phyloP scores from a whole-genome alignment of 176 grass and related monocot genomes.

The Phoenix dactylifera region DNA sequence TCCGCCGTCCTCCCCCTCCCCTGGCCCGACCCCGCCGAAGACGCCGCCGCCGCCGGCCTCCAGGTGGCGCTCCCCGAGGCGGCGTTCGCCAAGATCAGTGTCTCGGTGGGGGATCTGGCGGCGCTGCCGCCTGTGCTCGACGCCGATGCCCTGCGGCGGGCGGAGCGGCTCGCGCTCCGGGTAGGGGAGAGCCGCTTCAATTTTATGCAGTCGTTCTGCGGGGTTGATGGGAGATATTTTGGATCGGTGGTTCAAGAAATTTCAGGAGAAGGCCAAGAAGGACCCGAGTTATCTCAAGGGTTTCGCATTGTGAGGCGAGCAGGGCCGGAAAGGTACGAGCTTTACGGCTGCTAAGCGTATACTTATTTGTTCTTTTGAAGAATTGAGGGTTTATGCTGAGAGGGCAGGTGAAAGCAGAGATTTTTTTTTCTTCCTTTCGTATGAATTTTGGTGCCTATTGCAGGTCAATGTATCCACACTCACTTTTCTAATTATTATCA shows the following conservation, averaged over 20 bases:
- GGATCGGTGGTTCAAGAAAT: slow-evolving; percentile 91
- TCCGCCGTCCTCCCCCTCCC: slow-evolving; percentile 64
- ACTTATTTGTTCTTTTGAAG: too few species aligned
- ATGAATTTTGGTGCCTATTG: too few species aligned
- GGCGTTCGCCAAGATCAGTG: slow-evolving; percentile 54
- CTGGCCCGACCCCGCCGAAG: slow-evolving; percentile 38
- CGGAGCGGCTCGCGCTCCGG: slow-evolving; percentile 58
- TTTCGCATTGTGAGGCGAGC: slow-evolving; percentile 56
- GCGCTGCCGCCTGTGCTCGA: slow-evolving; percentile 49
- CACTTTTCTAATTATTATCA: too few species aligned
- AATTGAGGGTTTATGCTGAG: too few species aligned
- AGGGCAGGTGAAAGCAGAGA: too few species aligned
- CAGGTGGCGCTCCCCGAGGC: slow-evolving; percentile 4
- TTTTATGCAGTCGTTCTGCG: slow-evolving; percentile 94
- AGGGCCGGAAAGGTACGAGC: slow-evolving; percentile 13
- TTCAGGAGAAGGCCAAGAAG: slow-evolving; percentile 79
- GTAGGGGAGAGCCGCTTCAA: slow-evolving; percentile 94
- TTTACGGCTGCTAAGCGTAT: neutral
- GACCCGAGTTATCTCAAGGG: slow-evolving; percentile 70
- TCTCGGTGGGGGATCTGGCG: slow-evolving; percentile 65
- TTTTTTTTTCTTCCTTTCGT: too few species aligned
- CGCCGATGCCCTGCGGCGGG: slow-evolving; percentile 44
- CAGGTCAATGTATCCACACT: too few species aligned
- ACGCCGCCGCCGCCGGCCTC: slow-evolving; percentile 16
- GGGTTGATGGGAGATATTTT: slow-evolving; percentile 80